These are phyloP conservation scores for Ceriops zippeliana DNA, from an alignment of 345 rosid species.

Conservation along the genomic window DNA sequence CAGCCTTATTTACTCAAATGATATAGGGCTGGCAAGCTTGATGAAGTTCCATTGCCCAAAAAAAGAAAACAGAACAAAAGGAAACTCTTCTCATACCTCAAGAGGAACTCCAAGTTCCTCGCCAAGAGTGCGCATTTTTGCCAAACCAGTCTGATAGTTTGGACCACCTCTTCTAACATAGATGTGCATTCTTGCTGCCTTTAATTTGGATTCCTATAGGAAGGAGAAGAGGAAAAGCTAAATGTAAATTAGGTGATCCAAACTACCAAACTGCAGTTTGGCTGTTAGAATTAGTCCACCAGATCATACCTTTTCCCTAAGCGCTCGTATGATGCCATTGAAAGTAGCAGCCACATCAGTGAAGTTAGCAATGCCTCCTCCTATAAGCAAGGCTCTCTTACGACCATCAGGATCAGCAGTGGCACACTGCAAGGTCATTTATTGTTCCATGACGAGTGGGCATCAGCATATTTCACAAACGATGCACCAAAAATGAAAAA, in stretches of 20 bases:
- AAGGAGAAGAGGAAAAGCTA: background rate
- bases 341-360: constrained; percentile 97
- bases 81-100: constrained; percentile 44
- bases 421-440: constrained; percentile 60
- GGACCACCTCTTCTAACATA: constrained; percentile 96
- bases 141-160: constrained; percentile 83
- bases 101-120: constrained; percentile 83
- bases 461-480: background rate
- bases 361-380: constrained; percentile 98
- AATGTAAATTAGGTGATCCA: background rate
- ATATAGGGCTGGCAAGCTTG: background rate
- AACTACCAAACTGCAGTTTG: background rate
- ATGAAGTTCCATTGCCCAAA: background rate
- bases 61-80: background rate
- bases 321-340: constrained; percentile 83
- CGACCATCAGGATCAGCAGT: constrained; percentile 88
- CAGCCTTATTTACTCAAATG: background rate
- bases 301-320: constrained; percentile 73
- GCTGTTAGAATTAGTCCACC: background rate
- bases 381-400: constrained; percentile 86
- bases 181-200: constrained; percentile 92
- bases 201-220: constrained; percentile 69
- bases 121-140: constrained; percentile 77
- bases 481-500: background rate
- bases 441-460: background rate